phyloP scores from a whole-genome alignment of 345 rosid genomes.

The Arabis hirsuta region DNA sequence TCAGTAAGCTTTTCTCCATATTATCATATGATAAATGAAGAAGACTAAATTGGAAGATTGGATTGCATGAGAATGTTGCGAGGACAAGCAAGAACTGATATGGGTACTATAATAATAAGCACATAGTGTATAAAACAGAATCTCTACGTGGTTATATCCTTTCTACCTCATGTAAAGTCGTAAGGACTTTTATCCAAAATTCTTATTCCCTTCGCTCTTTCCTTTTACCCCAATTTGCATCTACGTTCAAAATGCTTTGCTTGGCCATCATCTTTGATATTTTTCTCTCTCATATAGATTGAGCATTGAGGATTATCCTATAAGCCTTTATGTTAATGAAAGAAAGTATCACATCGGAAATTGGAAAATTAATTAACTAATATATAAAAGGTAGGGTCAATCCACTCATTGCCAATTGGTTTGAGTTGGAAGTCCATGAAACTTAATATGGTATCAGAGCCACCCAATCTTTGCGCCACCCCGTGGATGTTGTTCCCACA shows the following conservation, averaged over 20 bases:
- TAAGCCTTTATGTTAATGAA: not conserved
- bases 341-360: no score
- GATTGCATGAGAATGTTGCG: not conserved
- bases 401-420: no score
- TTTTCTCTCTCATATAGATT: not conserved
- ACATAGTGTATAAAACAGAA: slow-evolving; percentile 17
- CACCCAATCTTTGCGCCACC: no score
- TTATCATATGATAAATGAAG: no score
- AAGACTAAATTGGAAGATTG: not conserved
- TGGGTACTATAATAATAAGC: slow-evolving; percentile 12
- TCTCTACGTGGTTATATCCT: slow-evolving; percentile 30
- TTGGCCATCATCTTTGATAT: slow-evolving; percentile 11
- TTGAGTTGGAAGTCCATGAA: no score
- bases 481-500: no score
- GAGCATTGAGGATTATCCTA: not conserved
- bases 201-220: slow-evolving; percentile 27
- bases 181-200: slow-evolving; percentile 5
- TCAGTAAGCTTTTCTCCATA: no score
- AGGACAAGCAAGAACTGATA: slow-evolving; percentile 13
- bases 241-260: slow-evolving; percentile 30
- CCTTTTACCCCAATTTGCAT: slow-evolving; percentile 29
- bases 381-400: no score
- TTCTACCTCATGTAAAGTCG: slow-evolving; percentile 38
- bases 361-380: no score
- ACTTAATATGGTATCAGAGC: no score